A percentile compares a stretch with the other conserved stretches of the same genome.
These are phyloP conservation scores for Fusarium nelsonii DNA, from an alignment of 2,329 filamentous ascomycete genomes.

Conservation along the genomic window DNA sequence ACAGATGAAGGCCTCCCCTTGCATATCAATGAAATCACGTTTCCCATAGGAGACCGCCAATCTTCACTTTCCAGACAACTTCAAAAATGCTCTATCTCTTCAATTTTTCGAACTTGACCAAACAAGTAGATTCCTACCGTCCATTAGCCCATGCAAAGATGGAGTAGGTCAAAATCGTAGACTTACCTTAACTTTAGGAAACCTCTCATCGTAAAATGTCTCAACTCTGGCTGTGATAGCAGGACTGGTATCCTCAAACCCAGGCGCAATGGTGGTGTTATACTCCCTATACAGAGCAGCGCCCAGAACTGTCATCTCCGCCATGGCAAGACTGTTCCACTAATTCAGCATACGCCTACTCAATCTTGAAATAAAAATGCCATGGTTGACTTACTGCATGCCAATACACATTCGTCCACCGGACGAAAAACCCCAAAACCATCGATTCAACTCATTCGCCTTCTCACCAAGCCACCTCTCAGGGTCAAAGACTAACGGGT, in stretches of 20 bases:
- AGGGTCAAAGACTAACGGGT: constrained; percentile 45
- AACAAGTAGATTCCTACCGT: constrained; percentile 31
- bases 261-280: constrained; percentile 26
- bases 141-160: rapidly evolving
- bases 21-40: too few species aligned
- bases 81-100: background rate
- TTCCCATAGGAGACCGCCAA: too few species aligned
- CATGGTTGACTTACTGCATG: constrained; percentile 38
- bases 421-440: constrained; percentile 47
- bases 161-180: rapidly evolving
- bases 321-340: constrained; percentile 36
- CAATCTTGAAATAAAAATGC: too few species aligned
- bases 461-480: constrained; percentile 46
- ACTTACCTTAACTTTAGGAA: constrained; percentile 29
- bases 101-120: constrained; percentile 33
- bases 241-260: constrained; percentile 24
- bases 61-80: rapidly evolving
- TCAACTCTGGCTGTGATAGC: constrained; percentile 43
- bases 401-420: constrained; percentile 45
- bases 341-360: rapidly evolving
- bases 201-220: constrained; percentile 41
- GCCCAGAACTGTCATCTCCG: constrained; percentile 39
- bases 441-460: constrained; percentile 36
- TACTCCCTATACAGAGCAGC: constrained; percentile 39
- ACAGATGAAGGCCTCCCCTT: too few species aligned